A percentile compares a stretch with the other conserved stretches of the same genome.
phyloP scores from a whole-genome alignment of 495 filamentous ascomycete species.

The Glonium stellatum region DNA sequence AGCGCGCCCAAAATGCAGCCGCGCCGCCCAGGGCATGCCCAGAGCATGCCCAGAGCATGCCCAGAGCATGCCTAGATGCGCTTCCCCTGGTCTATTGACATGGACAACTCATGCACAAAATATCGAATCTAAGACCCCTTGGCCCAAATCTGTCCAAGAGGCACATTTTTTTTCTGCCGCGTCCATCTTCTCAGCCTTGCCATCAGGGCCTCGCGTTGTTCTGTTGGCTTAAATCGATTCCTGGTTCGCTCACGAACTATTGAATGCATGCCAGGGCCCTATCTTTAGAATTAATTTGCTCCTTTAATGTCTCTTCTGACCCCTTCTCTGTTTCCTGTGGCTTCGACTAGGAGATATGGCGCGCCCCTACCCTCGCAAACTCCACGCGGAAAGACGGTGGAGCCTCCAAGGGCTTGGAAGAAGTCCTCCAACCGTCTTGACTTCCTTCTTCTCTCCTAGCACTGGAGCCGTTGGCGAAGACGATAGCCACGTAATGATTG shows the following conservation, averaged over 20 bases:
- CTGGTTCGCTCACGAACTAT: slow-evolving; percentile 9
- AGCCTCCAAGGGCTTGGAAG: background rate
- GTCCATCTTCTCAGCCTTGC: slow-evolving; percentile 13
- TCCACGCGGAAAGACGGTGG: background rate
- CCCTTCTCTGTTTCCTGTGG: background rate
- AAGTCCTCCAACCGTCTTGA: background rate
- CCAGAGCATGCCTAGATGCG: too few species aligned
- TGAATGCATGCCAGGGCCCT: slow-evolving; percentile 5
- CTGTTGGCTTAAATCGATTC: background rate
- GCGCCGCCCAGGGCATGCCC: too few species aligned
- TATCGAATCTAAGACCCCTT: slow-evolving; percentile 15
- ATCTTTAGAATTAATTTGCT: background rate
- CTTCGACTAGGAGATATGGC: background rate
- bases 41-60: too few species aligned
- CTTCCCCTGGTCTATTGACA: slow-evolving; percentile 8
- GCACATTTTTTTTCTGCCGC: background rate
- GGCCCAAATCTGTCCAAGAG: slow-evolving; percentile 1
- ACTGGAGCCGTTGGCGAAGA: background rate
- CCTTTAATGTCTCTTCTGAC: background rate
- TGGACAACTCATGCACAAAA: slow-evolving; percentile 23
- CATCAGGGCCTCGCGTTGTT: background rate
- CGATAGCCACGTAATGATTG: background rate
- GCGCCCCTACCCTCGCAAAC: background rate
- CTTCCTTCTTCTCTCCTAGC: background rate
- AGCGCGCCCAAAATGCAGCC: too few species aligned